Conservation (phyloP, 2,329 filamentous ascomycete genomes). For the Penicillium brevicompactum region DNA sequence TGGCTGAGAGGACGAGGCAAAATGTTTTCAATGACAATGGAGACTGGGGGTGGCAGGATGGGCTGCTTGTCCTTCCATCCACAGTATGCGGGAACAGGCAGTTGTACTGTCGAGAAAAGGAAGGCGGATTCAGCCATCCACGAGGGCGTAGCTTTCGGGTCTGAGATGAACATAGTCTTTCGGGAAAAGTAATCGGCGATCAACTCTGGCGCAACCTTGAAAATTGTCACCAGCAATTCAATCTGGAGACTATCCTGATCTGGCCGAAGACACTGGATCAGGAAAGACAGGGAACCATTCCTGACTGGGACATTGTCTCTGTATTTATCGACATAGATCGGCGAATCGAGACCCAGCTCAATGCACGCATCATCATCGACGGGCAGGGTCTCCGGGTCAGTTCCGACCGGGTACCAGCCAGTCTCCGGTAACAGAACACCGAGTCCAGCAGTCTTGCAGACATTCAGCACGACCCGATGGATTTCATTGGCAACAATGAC, state of each 20-base stretch:
- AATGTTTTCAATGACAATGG: conserved; percentile 80
- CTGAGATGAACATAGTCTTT: conserved; percentile 79
- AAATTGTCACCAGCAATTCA: conserved; percentile 78
- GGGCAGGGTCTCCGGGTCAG: conserved; percentile 59
- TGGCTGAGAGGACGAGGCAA: conserved; percentile 80
- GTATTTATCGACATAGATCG: conserved; percentile 71
- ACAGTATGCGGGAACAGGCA: conserved; percentile 72
- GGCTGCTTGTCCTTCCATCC: conserved; percentile 67
- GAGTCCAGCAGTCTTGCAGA: conserved; percentile 72
- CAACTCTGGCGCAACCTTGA: conserved; percentile 79
- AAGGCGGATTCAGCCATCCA: conserved; percentile 95
- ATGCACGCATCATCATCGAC: conserved; percentile 53
- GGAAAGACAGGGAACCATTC: conserved; percentile 77
- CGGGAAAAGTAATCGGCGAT: conserved; percentile 83
- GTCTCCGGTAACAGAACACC: conserved; percentile 76
- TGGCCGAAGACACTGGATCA: conserved; percentile 76
- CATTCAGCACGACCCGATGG: conserved; percentile 72
- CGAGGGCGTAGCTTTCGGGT: conserved; percentile 87
- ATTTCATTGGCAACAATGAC: conserved; percentile 66
- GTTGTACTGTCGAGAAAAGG: conserved; percentile 75
- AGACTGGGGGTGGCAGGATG: conserved; percentile 72
- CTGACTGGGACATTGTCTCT: conserved; percentile 69
- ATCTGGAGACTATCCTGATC: conserved; percentile 80
- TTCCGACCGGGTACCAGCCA: conserved; percentile 79
- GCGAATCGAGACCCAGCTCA: conserved; percentile 68